Percentiles rank a stretch among this genome's conserved stretches.
Conservation (phyloP, 805 yeast species). For the Candida sithepensis region DNA sequence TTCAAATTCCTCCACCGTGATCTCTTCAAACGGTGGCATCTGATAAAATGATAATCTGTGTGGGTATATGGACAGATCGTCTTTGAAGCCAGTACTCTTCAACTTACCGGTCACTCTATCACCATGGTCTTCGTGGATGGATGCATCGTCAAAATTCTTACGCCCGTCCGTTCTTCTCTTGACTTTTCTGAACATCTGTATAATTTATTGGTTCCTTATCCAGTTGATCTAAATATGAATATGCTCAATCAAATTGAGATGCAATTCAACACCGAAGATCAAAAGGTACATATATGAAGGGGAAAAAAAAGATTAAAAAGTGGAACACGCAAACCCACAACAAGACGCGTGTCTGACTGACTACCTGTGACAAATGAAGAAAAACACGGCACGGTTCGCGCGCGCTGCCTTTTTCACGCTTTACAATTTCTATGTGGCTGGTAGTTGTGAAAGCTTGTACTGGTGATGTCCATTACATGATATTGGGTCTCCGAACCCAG, state of each 20-base stretch:
- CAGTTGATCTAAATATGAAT: not conserved
- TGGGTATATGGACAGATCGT: conserved; percentile 35
- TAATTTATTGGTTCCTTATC: not conserved
- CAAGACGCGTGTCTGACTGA: not conserved
- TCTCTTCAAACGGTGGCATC: conserved; percentile 76
- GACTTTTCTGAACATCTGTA: conserved; percentile 63
- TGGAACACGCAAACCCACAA: not conserved
- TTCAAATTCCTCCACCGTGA: conserved; percentile 90
- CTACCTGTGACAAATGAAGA: not conserved
- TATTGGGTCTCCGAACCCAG: too few relatives aligned
- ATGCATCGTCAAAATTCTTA: conserved; percentile 48
- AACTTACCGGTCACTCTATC: conserved; percentile 11
- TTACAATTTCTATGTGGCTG: not conserved
- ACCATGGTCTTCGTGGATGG: conserved; percentile 24
- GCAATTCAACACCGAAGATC: too few relatives aligned
- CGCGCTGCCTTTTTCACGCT: not conserved
- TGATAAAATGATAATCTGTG: conserved; percentile 71
- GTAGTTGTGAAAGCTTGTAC: too few relatives aligned
- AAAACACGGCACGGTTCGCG: not conserved
- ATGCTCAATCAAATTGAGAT: not conserved
- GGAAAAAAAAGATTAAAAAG: not conserved
- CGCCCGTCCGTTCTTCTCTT: conserved; percentile 74
- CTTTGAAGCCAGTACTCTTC: conserved; percentile 27
- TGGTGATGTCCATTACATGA: too few relatives aligned
- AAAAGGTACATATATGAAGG: not conserved